Conservation (phyloP, 441 rosid genomes). For the Biscutella laevigata region DNA sequence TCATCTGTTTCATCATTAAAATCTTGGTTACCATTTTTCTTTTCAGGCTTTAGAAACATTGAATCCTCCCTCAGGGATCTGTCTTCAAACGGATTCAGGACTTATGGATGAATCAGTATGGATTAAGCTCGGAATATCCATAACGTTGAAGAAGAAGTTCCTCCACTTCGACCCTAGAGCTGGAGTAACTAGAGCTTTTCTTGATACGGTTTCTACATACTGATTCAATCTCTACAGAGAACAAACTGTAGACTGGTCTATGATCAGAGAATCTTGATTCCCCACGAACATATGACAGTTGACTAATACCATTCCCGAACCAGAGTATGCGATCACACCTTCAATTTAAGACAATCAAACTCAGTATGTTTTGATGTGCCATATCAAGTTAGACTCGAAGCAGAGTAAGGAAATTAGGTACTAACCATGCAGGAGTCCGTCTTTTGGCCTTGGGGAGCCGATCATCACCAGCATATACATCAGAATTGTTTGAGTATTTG, state of each 20-base stretch:
- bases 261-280: slow-evolving; percentile 98
- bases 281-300: slow-evolving; percentile 84
- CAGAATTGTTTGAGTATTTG: slow-evolving; percentile 94
- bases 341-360: slow-evolving; percentile 7
- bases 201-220: slow-evolving; percentile 43
- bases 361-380: not conserved
- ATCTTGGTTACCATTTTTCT: not conserved
- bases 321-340: slow-evolving; percentile 99
- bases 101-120: slow-evolving; percentile 32
- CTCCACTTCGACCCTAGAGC: slow-evolving; percentile 79
- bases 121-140: slow-evolving; percentile 46
- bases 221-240: slow-evolving; percentile 80
- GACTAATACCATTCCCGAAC: slow-evolving; percentile 78
- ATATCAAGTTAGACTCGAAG: not conserved
- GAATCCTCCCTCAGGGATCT: not conserved
- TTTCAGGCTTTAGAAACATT: not conserved
- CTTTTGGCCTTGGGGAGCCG: slow-evolving; percentile 82
- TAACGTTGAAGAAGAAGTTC: slow-evolving; percentile 65
- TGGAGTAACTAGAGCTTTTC: slow-evolving; percentile 64
- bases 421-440: slow-evolving; percentile 92
- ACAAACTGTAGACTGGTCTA: slow-evolving; percentile 85
- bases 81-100: not conserved
- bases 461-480: slow-evolving; percentile 78
- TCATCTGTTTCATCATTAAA: not conserved
- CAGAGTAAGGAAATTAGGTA: not conserved